Conservation (phyloP, 1,284 basidiomycete species). For the Irpex sp. region DNA sequence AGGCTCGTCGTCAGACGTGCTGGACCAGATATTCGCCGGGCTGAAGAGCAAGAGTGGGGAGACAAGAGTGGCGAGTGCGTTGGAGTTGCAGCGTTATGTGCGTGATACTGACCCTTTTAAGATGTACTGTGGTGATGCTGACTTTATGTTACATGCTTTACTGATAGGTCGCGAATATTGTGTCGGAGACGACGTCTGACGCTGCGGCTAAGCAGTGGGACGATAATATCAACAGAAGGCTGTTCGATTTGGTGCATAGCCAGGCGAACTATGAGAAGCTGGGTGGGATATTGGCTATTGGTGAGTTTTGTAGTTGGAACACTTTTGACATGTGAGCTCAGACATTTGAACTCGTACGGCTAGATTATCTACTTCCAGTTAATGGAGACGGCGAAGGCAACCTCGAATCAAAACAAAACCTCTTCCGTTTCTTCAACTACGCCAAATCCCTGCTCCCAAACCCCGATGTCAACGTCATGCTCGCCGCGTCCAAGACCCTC, state of each 20-base stretch:
- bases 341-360: not conserved
- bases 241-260: constrained; percentile 83
- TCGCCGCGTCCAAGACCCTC: constrained; percentile 81
- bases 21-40: constrained; percentile 59
- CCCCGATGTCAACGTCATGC: constrained; percentile 82
- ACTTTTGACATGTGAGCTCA: too few relatives aligned
- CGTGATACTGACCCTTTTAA: constrained; percentile 18
- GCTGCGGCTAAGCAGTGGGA: constrained; percentile 77
- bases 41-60: constrained; percentile 61
- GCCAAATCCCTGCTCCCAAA: constrained; percentile 83
- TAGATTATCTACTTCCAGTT: constrained; percentile 55
- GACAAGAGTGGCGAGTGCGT: constrained; percentile 55
- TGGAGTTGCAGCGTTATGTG: constrained; percentile 68
- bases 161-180: constrained; percentile 57
- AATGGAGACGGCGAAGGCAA: constrained; percentile 68
- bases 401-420: constrained; percentile 68
- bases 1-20: constrained; percentile 47
- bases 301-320: constrained; percentile 32
- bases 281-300: constrained; percentile 80
- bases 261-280: constrained; percentile 70
- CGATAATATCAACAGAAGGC: constrained; percentile 69
- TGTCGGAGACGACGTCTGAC: constrained; percentile 74
- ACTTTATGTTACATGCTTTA: not conserved
- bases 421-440: constrained; percentile 89
- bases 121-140: constrained; percentile 10